Evolutionary conservation across 2,329 filamentous ascomycete species (phyloP).

Genomic region (Coniochaeta prunicola): DNA sequence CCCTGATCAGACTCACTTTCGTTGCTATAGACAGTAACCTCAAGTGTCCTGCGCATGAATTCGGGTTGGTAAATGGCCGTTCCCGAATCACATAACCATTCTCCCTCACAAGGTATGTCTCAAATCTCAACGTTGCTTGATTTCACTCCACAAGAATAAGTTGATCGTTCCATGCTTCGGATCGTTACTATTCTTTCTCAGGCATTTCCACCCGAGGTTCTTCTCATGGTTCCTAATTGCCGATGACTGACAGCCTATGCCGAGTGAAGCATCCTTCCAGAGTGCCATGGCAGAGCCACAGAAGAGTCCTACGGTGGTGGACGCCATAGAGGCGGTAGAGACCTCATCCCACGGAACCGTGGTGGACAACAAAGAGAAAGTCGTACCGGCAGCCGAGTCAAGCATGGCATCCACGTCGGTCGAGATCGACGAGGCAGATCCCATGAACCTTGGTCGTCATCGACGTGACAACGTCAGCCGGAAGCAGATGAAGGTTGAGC

Average conservation of each 20-base stretch:
- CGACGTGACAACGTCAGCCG: constrained; percentile 31
- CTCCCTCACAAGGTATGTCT: constrained; percentile 6
- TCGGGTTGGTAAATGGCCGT: constrained; percentile 10
- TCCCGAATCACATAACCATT: constrained; percentile 12
- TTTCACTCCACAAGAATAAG: not conserved
- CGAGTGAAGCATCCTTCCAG: not conserved
- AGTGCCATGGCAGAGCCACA: not conserved
- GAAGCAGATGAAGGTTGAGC: constrained; percentile 38
- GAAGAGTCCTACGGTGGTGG: not conserved
- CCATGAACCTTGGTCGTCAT: constrained; percentile 30
- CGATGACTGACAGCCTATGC: not conserved
- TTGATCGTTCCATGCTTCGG: not conserved
- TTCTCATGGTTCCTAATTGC: not conserved
- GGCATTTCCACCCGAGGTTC: not conserved
- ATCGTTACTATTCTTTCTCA: not conserved
- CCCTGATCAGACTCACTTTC: constrained; percentile 1
- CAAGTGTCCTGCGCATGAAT: constrained; percentile 5
- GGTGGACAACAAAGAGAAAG: constrained; percentile 5
- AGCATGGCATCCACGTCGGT: constrained; percentile 10
- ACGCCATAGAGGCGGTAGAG: not conserved
- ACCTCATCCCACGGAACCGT: not conserved
- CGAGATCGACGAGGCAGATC: constrained; percentile 20
- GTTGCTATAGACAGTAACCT: constrained; percentile 1
- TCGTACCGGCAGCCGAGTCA: constrained; percentile 3
- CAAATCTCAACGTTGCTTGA: not conserved